phyloP scores from a whole-genome alignment of 441 rosid species.

The Corymbia calophylla region DNA sequence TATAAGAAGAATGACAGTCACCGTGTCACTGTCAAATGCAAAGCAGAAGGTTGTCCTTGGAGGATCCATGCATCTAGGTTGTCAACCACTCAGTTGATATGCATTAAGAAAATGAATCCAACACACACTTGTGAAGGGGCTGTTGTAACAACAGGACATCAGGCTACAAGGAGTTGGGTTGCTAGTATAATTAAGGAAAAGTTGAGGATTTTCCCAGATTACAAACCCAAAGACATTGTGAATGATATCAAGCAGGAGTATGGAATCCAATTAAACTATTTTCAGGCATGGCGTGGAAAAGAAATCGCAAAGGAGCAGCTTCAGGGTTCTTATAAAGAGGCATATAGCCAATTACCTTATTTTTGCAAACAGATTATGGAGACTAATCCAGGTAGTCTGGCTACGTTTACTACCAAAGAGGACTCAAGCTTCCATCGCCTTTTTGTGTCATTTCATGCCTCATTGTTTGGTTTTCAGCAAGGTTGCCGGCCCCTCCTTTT shows the following conservation, averaged over 20 bases:
- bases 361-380: constrained; percentile 82
- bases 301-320: constrained; percentile 94
- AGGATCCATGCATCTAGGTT: constrained; percentile 90
- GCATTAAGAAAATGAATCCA: constrained; percentile 85
- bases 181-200: constrained; percentile 92
- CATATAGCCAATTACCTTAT: constrained; percentile 71
- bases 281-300: constrained; percentile 96
- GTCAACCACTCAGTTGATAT: constrained; percentile 78
- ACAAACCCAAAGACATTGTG: constrained; percentile 91
- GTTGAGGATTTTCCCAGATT: constrained; percentile 65
- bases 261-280: constrained; percentile 83
- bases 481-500: constrained; percentile 89
- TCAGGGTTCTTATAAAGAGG: constrained; percentile 86
- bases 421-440: constrained; percentile 90
- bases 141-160: constrained; percentile 56
- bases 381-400: constrained; percentile 82
- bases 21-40: constrained; percentile 90
- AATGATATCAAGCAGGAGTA: constrained; percentile 77
- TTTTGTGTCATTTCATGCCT: constrained; percentile 79
- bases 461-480: constrained; percentile 60
- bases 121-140: constrained; percentile 88
- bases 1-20: constrained; percentile 93
- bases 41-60: constrained; percentile 96
- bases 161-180: constrained; percentile 91
- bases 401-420: constrained; percentile 72